Evolutionary conservation across 441 rosid species (phyloP).

Genomic region (Mallotus repandus): DNA sequence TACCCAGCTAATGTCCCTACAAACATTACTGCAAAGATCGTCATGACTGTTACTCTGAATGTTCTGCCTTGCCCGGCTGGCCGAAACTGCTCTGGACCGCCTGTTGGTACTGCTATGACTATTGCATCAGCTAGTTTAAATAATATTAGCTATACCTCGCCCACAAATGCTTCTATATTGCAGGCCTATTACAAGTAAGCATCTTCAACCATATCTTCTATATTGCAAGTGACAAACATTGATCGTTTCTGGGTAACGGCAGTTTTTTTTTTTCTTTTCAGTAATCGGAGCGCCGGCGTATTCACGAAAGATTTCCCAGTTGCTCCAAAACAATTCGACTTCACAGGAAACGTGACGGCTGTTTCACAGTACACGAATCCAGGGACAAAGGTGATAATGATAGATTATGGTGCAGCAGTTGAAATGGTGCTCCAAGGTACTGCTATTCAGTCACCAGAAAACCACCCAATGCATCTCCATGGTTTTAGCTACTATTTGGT

Average conservation of each 20-base stretch:
- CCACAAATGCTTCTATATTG: constrained; percentile 17
- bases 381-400: constrained; percentile 23
- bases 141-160: constrained; percentile 28
- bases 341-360: constrained; percentile 25
- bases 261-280: background rate
- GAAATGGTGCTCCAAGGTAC: constrained; percentile 34
- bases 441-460: constrained; percentile 14
- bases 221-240: no score
- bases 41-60: constrained; percentile 32
- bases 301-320: background rate
- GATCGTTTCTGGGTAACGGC: no score
- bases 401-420: constrained; percentile 24
- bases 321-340: constrained; percentile 24
- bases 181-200: constrained; percentile 36
- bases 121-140: constrained; percentile 29
- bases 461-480: constrained; percentile 39
- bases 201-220: background rate
- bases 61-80: constrained; percentile 21
- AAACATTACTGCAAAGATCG: constrained; percentile 27
- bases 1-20: constrained; percentile 29
- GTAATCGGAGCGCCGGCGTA: background rate
- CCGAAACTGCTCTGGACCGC: constrained; percentile 31
- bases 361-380: constrained; percentile 1
- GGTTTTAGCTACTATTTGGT: constrained; percentile 23
- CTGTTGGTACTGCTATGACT: background rate